Evolutionary conservation across 352 stramenopile species (phyloP), one percentile per base, ranked within the genome.

Genomic region (Globisporangium polare): DNA sequence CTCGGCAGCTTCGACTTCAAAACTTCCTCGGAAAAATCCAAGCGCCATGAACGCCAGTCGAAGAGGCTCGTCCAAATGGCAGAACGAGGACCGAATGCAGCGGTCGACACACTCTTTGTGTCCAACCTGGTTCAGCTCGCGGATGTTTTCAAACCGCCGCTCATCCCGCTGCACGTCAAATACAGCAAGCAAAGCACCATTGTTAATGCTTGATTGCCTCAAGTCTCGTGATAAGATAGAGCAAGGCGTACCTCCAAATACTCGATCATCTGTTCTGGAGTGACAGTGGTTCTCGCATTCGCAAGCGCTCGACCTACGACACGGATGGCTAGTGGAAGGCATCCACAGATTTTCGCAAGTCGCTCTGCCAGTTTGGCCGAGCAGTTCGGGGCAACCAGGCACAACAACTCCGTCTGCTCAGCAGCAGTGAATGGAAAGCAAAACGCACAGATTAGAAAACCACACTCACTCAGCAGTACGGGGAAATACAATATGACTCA

Each of bases 1-100:
- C 49, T 85, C 72, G 17, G 81, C 85, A 8, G 85, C 85, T 53
- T 84, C 72, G 20, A 86, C 69, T 46, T 92, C 80, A 35, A 94
- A 94, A 20, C 69, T 88, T 53, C 85, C 82, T 24, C 85, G 80
- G 58, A 94, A 94, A 47, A 94, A 89, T 13, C 85, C 85, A 31
- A 94, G 77, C 18, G 79, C 82, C 82, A 94, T 92, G 50, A 94
- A 94, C 1, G 82, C 84, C 20, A 91, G 68, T n/a, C 75, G 78
- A 22, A 92, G 67, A 8, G 80, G 69, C 33, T 88, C 75, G 2
- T 90, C 79, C 31, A 94, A 66, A 47, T 92, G 84, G 31, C 75
- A 87, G 67, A 94, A 92, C 1, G 84, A 94, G 17, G 84, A 92
- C 5, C 84, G 82, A 46, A 94, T 94, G 47, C 80, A 94, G 7